Conservation (phyloP, 768 basidiomycete species). For the Amanita thiersii region DNA sequence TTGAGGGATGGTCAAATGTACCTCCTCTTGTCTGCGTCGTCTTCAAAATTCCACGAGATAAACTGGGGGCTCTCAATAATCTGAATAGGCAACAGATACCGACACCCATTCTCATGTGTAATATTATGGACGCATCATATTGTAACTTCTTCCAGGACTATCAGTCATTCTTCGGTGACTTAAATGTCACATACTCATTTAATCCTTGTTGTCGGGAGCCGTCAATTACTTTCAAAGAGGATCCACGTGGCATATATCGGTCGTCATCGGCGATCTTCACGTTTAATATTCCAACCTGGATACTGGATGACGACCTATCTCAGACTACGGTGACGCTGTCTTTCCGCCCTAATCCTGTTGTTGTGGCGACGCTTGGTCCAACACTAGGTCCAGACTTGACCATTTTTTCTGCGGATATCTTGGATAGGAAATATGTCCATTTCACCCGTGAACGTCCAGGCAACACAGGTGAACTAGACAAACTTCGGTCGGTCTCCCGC, state of each 20-base stretch:
- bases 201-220: too few species aligned
- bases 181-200: too few species aligned
- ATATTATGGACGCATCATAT: too few species aligned
- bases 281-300: conserved; percentile 24
- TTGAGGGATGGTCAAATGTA: conserved; percentile 25
- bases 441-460: conserved; percentile 21
- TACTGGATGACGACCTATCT: conserved; percentile 17
- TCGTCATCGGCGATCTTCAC: conserved; percentile 25
- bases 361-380: conserved; percentile 10
- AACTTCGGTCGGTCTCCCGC: conserved; percentile 8
- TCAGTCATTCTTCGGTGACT: too few species aligned
- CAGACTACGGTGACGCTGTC: conserved; percentile 18
- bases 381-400: conserved; percentile 19
- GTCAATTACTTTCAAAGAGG: conserved; percentile 19
- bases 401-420: conserved; percentile 20
- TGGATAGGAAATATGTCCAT: conserved; percentile 21
- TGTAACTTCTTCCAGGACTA: too few species aligned
- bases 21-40: conserved; percentile 26
- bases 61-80: conserved; percentile 19
- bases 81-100: conserved; percentile 15
- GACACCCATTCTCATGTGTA: conserved; percentile 29
- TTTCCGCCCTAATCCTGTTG: conserved; percentile 18
- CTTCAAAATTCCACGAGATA: conserved; percentile 23
- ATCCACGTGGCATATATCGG: conserved; percentile 22
- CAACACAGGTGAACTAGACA: conserved; percentile 13